These are phyloP conservation scores for Pleurotus giganteus DNA, from an alignment of 768 basidiomycete species.

Conservation along the genomic window DNA sequence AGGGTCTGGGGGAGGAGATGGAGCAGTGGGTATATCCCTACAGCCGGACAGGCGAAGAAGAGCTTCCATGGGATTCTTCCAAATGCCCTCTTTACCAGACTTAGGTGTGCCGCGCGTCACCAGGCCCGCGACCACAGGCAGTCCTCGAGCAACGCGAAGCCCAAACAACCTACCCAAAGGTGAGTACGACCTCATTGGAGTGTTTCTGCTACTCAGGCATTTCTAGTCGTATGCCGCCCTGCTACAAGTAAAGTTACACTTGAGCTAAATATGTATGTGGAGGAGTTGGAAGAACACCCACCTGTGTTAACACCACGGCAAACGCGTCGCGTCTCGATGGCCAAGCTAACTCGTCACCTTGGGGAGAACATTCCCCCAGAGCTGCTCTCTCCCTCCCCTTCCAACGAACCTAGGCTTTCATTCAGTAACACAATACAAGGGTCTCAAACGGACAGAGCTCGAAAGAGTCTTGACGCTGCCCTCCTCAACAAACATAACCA, in stretches of 20 bases:
- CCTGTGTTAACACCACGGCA: slow-evolving; percentile 1
- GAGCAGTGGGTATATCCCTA: not conserved
- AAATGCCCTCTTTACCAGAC: not conserved
- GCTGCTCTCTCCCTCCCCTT: slow-evolving; percentile 20
- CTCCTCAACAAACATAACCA: not conserved
- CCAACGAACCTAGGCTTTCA: not conserved
- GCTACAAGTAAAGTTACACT: not conserved
- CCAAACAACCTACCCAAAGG: not conserved
- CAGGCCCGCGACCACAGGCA: not conserved
- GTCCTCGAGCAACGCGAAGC: not conserved
- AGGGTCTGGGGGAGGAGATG: no score
- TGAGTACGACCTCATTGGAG: not conserved
- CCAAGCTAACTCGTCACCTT: slow-evolving; percentile 14
- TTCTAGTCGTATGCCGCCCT: not conserved
- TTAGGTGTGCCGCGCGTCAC: not conserved
- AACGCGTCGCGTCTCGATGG: slow-evolving; percentile 9
- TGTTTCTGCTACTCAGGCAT: not conserved
- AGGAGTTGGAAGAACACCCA: not conserved
- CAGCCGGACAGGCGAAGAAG: not conserved
- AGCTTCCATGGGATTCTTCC: slow-evolving; percentile 4
- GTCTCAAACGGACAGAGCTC: slow-evolving; percentile 7
- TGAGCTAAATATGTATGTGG: not conserved
- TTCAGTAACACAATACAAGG: no score
- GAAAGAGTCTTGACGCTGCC: slow-evolving; percentile 9
- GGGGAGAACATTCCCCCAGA: slow-evolving; percentile 33